Evolutionary conservation across 1,284 basidiomycete genomes (phyloP), one percentile per base, ranked within the genome.

Genomic region (Moniliophthora roreri): DNA sequence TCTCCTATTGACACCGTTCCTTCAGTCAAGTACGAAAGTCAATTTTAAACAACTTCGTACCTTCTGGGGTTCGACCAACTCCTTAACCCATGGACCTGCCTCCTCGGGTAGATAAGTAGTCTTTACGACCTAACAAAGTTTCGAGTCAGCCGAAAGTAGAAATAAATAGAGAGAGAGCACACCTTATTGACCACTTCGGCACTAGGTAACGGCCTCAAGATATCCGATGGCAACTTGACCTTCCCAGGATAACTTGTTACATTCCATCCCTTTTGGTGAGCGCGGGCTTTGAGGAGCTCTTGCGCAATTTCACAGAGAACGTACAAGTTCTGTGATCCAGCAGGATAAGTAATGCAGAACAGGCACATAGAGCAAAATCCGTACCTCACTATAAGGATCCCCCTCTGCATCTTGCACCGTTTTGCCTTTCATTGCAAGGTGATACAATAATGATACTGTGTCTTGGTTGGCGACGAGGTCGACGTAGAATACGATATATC

Each of bases 401-500:
- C 83, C 82, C 49, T 87, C 80, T 0, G 82, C 74, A 66, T 97
- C 95, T 6, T 88, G 79, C 3, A 96, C 89, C 0, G 90, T 91
- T 75, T 98, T 99, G 54, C 87, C 77, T 64, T 90, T 91, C 61
- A 80, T 73, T 0, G 94, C 89, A 8, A 98, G 78, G 63, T 94
- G 85, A 61, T 85, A 95, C 16, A 99, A 74, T 4, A 97, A 73
- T 1, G 89, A 82, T 11, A 97, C 74, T 59, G 95, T 98, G 45
- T 96, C 88, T 18, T 80, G 66, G 5, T 79, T 84, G 9, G 82
- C 85, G 11, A 98, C 73, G 47, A 84, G 76, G 48, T 92, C 87
- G 8, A 98, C 75, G 68, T 93, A 99, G 63, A 97, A 90, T 21
- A 91, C 85, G 57, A 99, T 79, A 68, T 98, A 97, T 70, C 92